These are phyloP conservation scores for Citrus hindsii DNA, from an alignment of 345 rosid species.

Conservation along the genomic window DNA sequence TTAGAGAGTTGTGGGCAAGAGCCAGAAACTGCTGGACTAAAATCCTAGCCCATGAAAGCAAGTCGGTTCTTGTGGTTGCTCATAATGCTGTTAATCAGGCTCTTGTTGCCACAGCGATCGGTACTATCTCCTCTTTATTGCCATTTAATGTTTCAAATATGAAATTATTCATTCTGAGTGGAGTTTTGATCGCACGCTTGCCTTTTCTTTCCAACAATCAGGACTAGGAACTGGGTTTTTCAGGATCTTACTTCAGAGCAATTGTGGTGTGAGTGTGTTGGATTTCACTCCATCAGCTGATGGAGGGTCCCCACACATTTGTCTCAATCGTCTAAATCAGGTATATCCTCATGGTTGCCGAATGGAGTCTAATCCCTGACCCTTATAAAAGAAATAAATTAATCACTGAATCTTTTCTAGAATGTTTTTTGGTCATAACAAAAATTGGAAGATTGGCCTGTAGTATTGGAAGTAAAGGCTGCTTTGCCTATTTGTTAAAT, in stretches of 20 bases:
- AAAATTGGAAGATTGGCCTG: neutral
- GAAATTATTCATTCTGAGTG: neutral
- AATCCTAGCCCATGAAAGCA: constrained; percentile 71
- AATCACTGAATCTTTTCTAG: neutral
- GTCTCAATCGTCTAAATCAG: constrained; percentile 92
- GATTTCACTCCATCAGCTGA: constrained; percentile 69
- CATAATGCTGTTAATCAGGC: constrained; percentile 97
- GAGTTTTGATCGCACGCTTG: neutral
- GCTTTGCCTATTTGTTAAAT: neutral
- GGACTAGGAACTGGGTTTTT: constrained; percentile 83
- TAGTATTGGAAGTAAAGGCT: neutral
- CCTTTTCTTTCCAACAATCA: constrained; percentile 20
- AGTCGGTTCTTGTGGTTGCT: constrained; percentile 89
- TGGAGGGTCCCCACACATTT: constrained; percentile 66
- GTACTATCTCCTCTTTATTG: constrained; percentile 31
- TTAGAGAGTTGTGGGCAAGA: constrained; percentile 86
- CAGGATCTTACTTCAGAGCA: constrained; percentile 87
- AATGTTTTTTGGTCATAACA: neutral
- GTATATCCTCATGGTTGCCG: constrained; percentile 21
- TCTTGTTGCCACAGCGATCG: constrained; percentile 82
- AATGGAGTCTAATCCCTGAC: neutral
- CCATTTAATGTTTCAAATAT: neutral
- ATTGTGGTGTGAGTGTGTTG: constrained; percentile 89
- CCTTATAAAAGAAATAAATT: neutral
- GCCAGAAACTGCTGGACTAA: constrained; percentile 66